phyloP scores from a whole-genome alignment of 805 yeast species.

The Starmera dryadoides region DNA sequence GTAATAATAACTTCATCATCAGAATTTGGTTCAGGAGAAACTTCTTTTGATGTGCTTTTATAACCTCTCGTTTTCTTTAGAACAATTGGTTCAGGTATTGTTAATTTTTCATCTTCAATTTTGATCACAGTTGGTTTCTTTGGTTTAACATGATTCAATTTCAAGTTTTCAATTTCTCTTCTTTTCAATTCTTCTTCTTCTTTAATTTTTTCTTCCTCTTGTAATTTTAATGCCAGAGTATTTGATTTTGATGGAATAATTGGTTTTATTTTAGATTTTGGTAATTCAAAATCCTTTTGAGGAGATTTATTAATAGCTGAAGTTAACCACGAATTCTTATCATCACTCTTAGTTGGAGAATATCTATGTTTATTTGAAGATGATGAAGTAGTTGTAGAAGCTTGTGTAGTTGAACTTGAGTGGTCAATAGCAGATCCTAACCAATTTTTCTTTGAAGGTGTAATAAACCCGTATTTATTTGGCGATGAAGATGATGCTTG shows the following conservation, averaged over 20 bases:
- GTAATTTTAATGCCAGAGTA: constrained; percentile 25
- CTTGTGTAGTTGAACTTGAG: constrained; percentile 6
- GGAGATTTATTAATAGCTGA: constrained; percentile 1
- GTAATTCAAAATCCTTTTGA: not conserved
- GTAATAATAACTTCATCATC: not conserved
- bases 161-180: constrained; percentile 8
- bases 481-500: not conserved
- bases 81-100: constrained; percentile 4
- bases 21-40: constrained; percentile 4
- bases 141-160: constrained; percentile 8
- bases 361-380: not conserved
- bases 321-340: constrained; percentile 1
- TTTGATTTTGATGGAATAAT: constrained; percentile 20
- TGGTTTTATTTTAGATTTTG: constrained; percentile 23
- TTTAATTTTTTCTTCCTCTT: constrained; percentile 6
- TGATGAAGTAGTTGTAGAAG: not conserved
- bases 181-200: constrained; percentile 2
- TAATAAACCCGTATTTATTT: not conserved
- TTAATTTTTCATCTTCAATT: not conserved
- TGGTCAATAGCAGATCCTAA: constrained; percentile 7
- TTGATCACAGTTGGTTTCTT: not conserved
- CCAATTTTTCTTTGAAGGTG: too few species aligned
- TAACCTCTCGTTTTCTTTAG: constrained; percentile 14
- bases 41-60: constrained; percentile 1
- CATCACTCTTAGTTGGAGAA: not conserved